Evolutionary conservation across 2,329 filamentous ascomycete species (phyloP).

Genomic region (Talaromyces funiculosus): DNA sequence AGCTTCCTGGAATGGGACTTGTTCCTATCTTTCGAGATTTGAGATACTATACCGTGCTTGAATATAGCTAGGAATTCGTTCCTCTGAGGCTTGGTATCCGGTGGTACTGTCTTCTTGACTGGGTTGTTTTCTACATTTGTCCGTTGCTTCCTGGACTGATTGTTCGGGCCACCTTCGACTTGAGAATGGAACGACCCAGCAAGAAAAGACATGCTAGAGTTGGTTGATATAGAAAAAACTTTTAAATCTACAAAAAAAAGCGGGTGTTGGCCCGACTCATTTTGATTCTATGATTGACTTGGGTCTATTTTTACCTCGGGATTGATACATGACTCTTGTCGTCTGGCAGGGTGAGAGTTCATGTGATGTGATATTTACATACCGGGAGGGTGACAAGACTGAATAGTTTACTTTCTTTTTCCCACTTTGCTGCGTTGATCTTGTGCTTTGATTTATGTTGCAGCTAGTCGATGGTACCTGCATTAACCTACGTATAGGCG

Average conservation of each 20-base stretch:
- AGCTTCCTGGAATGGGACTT: neutral
- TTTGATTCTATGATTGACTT: neutral
- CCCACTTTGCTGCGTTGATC: neutral
- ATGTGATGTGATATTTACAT: neutral
- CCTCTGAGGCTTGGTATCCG: neutral
- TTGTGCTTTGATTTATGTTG: neutral
- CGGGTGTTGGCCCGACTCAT: neutral
- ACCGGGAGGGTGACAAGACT: neutral
- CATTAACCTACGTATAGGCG: neutral
- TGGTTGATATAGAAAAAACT: neutral
- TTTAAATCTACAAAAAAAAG: slow-evolving; percentile 1
- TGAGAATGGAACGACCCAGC: neutral
- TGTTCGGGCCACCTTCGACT: neutral
- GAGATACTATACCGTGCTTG: neutral
- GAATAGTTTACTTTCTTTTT: neutral
- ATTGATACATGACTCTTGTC: neutral
- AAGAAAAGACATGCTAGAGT: neutral
- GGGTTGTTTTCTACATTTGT: neutral
- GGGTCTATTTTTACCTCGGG: neutral
- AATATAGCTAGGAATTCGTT: neutral
- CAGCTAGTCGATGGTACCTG: neutral
- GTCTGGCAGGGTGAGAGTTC: neutral
- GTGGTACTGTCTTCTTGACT: neutral
- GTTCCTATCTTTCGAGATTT: neutral
- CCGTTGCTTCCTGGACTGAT: neutral